Conservation (phyloP, 2,329 filamentous ascomycete species). For the Aureobasidium melanogenum region DNA sequence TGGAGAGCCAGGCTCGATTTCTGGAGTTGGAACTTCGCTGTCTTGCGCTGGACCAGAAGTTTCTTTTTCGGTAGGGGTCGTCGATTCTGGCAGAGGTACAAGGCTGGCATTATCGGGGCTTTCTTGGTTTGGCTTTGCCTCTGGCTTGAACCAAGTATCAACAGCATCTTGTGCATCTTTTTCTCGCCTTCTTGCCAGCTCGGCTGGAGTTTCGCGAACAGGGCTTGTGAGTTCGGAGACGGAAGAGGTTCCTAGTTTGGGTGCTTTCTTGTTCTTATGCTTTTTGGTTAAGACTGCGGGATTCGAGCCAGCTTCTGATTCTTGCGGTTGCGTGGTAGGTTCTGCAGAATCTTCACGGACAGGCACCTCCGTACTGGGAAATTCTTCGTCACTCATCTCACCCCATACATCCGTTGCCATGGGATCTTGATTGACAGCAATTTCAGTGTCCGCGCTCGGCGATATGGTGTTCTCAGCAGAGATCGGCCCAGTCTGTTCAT, state of each 20-base stretch:
- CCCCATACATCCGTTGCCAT: slow-evolving; percentile 12
- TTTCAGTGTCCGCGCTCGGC: background rate
- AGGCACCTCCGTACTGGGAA: background rate
- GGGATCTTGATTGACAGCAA: background rate
- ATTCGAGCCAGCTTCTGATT: background rate
- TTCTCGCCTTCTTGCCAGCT: slow-evolving; percentile 18
- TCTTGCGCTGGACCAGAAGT: background rate
- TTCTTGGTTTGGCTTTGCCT: background rate
- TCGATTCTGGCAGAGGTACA: background rate
- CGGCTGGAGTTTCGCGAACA: slow-evolving; percentile 19
- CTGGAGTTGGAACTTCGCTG: background rate
- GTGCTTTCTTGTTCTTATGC: slow-evolving; percentile 21
- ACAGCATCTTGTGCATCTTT: slow-evolving; percentile 23
- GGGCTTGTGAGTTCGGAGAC: slow-evolving; percentile 6
- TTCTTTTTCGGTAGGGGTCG: background rate
- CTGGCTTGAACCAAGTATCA: slow-evolving; percentile 20
- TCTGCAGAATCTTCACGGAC: background rate
- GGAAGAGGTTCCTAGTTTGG: slow-evolving; percentile 21
- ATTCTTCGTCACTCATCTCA: background rate
- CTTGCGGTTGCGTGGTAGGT: background rate
- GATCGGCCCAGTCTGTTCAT: background rate
- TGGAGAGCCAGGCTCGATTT: background rate
- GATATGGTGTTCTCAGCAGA: background rate
- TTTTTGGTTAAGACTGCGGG: slow-evolving; percentile 19
- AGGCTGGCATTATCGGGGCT: background rate